These are phyloP conservation scores for Heritiera littoralis DNA, from an alignment of 345 rosid species.

Conservation along the genomic window DNA sequence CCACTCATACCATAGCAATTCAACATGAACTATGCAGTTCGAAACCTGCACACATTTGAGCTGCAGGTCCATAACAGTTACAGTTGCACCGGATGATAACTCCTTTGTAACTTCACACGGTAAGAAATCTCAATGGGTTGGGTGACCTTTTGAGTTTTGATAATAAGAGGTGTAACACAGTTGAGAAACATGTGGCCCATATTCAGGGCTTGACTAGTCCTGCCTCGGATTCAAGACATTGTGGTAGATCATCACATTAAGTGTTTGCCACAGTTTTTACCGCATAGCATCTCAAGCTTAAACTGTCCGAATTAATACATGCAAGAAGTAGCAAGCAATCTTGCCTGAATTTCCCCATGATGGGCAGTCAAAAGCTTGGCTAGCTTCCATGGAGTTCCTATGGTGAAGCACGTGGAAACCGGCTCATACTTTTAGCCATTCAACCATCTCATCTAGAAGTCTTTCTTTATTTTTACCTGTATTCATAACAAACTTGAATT, in stretches of 20 bases:
- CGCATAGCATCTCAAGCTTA: neutral
- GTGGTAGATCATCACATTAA: neutral
- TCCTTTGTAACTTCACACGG: neutral
- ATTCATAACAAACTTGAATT: constrained; percentile 1
- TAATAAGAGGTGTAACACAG: neutral
- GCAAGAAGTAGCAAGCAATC: neutral
- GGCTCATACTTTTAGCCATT: neutral
- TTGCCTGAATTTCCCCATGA: neutral
- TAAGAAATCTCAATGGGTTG: neutral
- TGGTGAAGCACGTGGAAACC: neutral
- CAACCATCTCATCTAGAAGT: neutral
- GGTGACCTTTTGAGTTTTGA: neutral
- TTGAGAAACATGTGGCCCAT: neutral
- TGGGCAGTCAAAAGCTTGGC: neutral
- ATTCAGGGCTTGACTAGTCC: neutral
- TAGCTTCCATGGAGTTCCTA: neutral
- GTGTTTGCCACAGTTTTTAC: neutral
- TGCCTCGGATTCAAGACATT: neutral
- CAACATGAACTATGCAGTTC: neutral
- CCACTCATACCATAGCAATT: neutral
- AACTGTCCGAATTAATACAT: neutral
- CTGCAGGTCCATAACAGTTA: neutral
- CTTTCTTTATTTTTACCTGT: constrained; percentile 4
- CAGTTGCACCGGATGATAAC: neutral
- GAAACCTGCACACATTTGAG: neutral